phyloP scores from a whole-genome alignment of 1,284 basidiomycete genomes.

The Volvariella volvacea region DNA sequence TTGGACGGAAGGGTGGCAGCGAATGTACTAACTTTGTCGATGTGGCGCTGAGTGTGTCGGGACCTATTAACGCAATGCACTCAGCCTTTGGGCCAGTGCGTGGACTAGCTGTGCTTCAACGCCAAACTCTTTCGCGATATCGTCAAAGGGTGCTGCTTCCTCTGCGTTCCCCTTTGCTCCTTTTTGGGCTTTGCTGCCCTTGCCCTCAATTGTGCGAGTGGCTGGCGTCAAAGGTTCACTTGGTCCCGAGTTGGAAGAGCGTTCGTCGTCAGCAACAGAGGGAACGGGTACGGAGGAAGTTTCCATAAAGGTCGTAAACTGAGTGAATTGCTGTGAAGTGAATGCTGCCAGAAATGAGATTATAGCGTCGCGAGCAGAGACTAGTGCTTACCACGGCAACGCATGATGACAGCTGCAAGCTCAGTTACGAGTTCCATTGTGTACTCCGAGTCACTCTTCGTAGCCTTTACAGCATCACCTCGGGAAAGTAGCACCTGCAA shows the following conservation, averaged over 20 bases:
- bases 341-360: slow-evolving; percentile 37
- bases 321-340: slow-evolving; percentile 47
- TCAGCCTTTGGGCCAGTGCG: slow-evolving; percentile 56
- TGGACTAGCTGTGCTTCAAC: slow-evolving; percentile 63
- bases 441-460: slow-evolving; percentile 23
- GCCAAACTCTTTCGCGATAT: slow-evolving; percentile 66
- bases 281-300: neutral
- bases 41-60: too few relatives aligned
- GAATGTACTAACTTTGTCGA: too few relatives aligned
- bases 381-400: slow-evolving; percentile 44
- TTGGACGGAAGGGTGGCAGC: too few relatives aligned
- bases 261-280: slow-evolving; percentile 1
- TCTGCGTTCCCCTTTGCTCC: slow-evolving; percentile 6
- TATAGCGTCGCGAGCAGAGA: neutral
- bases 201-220: neutral
- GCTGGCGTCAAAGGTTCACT: neutral
- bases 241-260: slow-evolving; percentile 4
- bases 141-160: slow-evolving; percentile 28
- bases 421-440: slow-evolving; percentile 35
- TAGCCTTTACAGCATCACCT: slow-evolving; percentile 17
- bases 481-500: slow-evolving; percentile 32
- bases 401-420: slow-evolving; percentile 44
- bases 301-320: neutral
- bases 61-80: neutral
- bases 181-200: slow-evolving; percentile 8